Conservation (phyloP, 73 alveolate genomes). For the Paramecium biaurelia region DNA sequence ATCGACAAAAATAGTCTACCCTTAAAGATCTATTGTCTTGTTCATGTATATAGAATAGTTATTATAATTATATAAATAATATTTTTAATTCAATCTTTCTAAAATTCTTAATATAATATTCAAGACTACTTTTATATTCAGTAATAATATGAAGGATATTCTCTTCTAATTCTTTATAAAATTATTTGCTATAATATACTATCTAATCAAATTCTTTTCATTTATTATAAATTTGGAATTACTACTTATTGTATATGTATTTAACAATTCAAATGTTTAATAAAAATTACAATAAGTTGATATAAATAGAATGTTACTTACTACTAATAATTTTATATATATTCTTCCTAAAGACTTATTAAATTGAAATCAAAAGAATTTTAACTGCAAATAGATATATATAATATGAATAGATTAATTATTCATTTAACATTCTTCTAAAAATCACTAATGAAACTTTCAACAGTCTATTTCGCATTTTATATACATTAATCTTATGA, state of each 20-base stretch:
- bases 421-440: neutral
- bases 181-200: neutral
- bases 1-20: conserved; percentile 13
- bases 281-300: too few relatives aligned
- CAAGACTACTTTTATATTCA: too few relatives aligned
- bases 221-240: too few relatives aligned
- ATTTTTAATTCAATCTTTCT: neutral
- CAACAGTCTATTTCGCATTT: neutral
- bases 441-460: neutral
- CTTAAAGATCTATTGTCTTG: neutral
- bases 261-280: too few relatives aligned
- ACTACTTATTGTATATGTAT: too few relatives aligned
- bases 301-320: too few relatives aligned
- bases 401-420: neutral
- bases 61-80: neutral
- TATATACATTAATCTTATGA: neutral
- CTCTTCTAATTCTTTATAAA: neutral
- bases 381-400: neutral
- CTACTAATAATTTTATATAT: too few relatives aligned
- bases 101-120: neutral
- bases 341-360: too few relatives aligned
- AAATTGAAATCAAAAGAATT: neutral
- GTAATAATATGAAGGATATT: too few relatives aligned
- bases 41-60: neutral
- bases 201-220: neutral